Percentiles rank a stretch among this genome's conserved stretches.
Evolutionary conservation across 371 early-diverging fungal genomes (phyloP).

Genomic region (Apophysomyces trapeziformis): DNA sequence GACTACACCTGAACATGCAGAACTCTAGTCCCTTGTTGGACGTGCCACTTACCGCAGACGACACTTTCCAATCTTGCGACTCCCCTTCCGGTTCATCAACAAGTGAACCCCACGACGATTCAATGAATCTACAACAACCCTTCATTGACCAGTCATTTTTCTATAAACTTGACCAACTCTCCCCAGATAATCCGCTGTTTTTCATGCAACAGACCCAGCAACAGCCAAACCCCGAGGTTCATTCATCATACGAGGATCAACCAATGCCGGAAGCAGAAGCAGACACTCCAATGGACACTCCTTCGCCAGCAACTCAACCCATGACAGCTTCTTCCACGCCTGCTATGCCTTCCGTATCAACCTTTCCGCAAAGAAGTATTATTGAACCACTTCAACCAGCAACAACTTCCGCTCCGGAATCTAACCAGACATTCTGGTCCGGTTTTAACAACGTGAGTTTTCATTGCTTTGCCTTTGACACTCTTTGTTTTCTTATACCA

Average conservation of each 20-base stretch:
- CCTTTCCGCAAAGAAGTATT: slow-evolving; percentile 13
- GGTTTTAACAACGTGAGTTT: slow-evolving; percentile 47
- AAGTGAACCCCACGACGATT: slow-evolving; percentile 32
- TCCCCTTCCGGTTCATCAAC: slow-evolving; percentile 25
- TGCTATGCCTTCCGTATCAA: not conserved
- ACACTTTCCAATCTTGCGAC: slow-evolving; percentile 24
- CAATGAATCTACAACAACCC: slow-evolving; percentile 30
- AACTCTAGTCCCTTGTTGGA: slow-evolving; percentile 26
- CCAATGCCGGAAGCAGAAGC: slow-evolving; percentile 1
- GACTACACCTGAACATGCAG: slow-evolving; percentile 16
- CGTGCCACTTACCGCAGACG: slow-evolving; percentile 19
- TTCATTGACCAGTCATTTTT: slow-evolving; percentile 44
- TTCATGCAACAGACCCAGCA: slow-evolving; percentile 40
- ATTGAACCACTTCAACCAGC: slow-evolving; percentile 24
- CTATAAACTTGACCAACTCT: slow-evolving; percentile 42
- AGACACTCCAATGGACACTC: slow-evolving; percentile 19
- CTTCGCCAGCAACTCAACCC: slow-evolving; percentile 10
- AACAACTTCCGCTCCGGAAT: slow-evolving; percentile 15
- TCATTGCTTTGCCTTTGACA: not conserved
- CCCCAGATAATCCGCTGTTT: slow-evolving; percentile 36
- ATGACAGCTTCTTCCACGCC: not conserved
- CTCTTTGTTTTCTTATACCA: slow-evolving; percentile 1
- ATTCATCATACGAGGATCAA: slow-evolving; percentile 11
- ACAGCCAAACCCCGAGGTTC: slow-evolving; percentile 13
- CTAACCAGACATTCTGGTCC: slow-evolving; percentile 43